Evolutionary conservation across 2,329 filamentous ascomycete species (phyloP).

Genomic region (Diatrype stigma): DNA sequence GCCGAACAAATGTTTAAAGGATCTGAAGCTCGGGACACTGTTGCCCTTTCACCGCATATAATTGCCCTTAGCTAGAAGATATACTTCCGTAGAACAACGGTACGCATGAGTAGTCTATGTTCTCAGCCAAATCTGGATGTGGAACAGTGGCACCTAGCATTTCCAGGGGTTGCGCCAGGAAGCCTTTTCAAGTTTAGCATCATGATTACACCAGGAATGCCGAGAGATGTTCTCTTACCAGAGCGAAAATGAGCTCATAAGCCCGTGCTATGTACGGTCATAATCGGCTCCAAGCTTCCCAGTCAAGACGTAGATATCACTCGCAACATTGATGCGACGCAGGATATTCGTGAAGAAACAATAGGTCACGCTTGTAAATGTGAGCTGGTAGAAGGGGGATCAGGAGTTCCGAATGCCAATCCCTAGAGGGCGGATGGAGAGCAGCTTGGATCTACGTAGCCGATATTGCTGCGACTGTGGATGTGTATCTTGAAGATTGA

Average conservation of each 20-base stretch:
- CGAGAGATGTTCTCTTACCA: slow-evolving; percentile 38
- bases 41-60: slow-evolving; percentile 58
- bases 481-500: background rate
- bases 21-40: slow-evolving; percentile 52
- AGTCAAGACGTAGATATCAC: slow-evolving; percentile 59
- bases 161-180: slow-evolving; percentile 59
- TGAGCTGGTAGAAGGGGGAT: slow-evolving; percentile 58
- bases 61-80: too few relatives aligned
- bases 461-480: background rate
- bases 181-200: slow-evolving; percentile 21
- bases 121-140: slow-evolving; percentile 63
- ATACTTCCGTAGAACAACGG: slow-evolving; percentile 49
- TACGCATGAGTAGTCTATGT: slow-evolving; percentile 56
- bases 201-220: background rate
- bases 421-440: too few relatives aligned
- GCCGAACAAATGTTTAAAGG: slow-evolving; percentile 52
- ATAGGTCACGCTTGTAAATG: slow-evolving; percentile 60
- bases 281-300: slow-evolving; percentile 63
- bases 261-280: slow-evolving; percentile 63
- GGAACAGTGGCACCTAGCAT: slow-evolving; percentile 64
- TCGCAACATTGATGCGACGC: slow-evolving; percentile 64
- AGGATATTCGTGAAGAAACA: slow-evolving; percentile 65
- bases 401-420: slow-evolving; percentile 52
- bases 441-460: slow-evolving; percentile 6
- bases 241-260: slow-evolving; percentile 56